Conservation (phyloP, 2,329 filamentous ascomycete species). For the Alternaria ethzedia region DNA sequence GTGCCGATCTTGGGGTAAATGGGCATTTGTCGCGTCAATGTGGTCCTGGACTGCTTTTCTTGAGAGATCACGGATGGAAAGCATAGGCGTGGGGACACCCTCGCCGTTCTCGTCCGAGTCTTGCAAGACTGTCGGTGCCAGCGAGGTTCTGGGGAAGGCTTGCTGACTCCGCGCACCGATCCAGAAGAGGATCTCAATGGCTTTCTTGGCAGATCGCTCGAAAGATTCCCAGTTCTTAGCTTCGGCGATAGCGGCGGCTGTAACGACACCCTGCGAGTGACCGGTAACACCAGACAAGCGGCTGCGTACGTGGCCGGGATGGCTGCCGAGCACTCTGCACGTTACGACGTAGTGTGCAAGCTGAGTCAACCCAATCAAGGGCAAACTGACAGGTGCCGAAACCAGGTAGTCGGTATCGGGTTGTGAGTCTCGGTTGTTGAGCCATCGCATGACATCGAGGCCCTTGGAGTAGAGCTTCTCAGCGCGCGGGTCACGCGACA, state of each 20-base stretch:
- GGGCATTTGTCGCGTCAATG: conserved; percentile 95
- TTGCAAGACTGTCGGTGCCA: conserved; percentile 87
- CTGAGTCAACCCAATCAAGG: conserved; percentile 94
- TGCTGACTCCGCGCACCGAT: conserved; percentile 97
- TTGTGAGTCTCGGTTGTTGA: conserved; percentile 85
- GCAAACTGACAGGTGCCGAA: conserved; percentile 73
- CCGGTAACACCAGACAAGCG: conserved; percentile 87
- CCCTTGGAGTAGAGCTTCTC: conserved; percentile 98
- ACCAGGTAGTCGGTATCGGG: conserved; percentile 83
- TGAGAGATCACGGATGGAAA: conserved; percentile 93
- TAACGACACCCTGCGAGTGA: conserved; percentile 95
- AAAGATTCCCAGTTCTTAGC: conserved; percentile 94
- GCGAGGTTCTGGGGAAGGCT: conserved; percentile 91
- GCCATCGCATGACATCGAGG: conserved; percentile 93
- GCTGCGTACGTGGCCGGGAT: conserved; percentile 86
- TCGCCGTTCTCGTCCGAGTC: conserved; percentile 95
- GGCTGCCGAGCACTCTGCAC: conserved; percentile 86
- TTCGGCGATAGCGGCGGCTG: conserved; percentile 88
- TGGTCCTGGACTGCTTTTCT: conserved; percentile 90
- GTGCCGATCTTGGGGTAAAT: conserved; percentile 89
- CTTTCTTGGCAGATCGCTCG: conserved; percentile 76
- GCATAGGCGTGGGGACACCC: conserved; percentile 94
- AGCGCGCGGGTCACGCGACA: conserved; percentile 82
- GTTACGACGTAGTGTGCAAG: conserved; percentile 94
- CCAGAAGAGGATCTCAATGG: conserved; percentile 96